Conservation (phyloP, 2,329 filamentous ascomycete genomes). For the Penicillium sp. region DNA sequence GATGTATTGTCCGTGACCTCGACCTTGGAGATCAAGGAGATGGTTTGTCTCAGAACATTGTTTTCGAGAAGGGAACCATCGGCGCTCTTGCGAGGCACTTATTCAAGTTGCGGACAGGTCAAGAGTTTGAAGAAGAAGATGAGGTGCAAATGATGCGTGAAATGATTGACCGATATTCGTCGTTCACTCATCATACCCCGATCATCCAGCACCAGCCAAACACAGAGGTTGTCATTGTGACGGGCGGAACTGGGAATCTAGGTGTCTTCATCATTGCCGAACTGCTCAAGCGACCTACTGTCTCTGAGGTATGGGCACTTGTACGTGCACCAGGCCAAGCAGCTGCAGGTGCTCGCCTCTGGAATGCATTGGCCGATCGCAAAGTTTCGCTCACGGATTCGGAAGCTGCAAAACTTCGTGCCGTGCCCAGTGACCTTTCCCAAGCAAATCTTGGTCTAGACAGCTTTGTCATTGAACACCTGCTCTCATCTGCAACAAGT, state of each 20-base stretch:
- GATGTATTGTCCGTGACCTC: conserved; percentile 52
- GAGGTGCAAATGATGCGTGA: conserved; percentile 48
- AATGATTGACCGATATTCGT: conserved; percentile 50
- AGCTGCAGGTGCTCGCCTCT: conserved; percentile 47
- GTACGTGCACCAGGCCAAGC: conserved; percentile 47
- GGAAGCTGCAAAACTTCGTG: conserved; percentile 43
- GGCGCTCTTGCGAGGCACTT: conserved; percentile 50
- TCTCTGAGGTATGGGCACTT: conserved; percentile 56
- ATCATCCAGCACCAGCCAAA: conserved; percentile 25
- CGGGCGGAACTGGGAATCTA: conserved; percentile 66
- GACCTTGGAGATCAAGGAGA: conserved; percentile 45
- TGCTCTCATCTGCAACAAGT: conserved; percentile 48
- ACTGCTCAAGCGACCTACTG: conserved; percentile 36
- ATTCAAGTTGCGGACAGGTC: conserved; percentile 43
- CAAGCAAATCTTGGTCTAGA: conserved; percentile 52
- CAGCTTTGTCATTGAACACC: conserved; percentile 38
- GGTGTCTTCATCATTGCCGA: conserved; percentile 59
- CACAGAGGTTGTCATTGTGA: conserved; percentile 48
- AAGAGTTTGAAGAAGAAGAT: conserved; percentile 32
- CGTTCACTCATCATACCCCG: conserved; percentile 31
- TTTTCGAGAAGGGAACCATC: conserved; percentile 59
- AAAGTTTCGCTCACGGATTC: conserved; percentile 25
- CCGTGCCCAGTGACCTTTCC: conserved; percentile 51
- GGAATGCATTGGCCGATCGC: conserved; percentile 44
- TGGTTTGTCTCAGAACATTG: conserved; percentile 55